Base-by-base conservation (phyloP, 2,329 filamentous ascomycete species). In the Mycosphaerella sp. region DNA sequence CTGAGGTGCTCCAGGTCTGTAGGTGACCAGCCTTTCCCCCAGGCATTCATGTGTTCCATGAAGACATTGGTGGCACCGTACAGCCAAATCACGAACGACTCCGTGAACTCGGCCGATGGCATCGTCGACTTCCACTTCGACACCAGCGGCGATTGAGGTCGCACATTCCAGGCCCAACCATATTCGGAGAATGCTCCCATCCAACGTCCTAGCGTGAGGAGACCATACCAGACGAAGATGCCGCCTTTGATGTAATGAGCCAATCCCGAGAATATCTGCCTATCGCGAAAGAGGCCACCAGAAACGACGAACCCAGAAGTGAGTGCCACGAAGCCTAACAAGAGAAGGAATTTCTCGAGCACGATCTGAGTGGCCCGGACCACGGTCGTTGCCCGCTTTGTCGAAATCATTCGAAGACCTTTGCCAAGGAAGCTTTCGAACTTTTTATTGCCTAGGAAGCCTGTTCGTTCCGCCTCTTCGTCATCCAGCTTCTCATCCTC, bases 171-270 rank as follows among this genome's bases (percentile, higher is more conserved):
- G 0, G 90, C 89, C 92, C 92, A 97, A 61, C 92, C 92, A 53
- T 92, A 80, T 56, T 95, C 88, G 54, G 87, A 84, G 69, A 95
- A 97, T 69, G 87, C 87, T 26, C 92, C 92, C 66, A 90, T 83
- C 86, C 89, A 96, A 53, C 92, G 85, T 31, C 89, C 90, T 3
- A 97, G 78, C 0, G 89, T 95, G 56, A 96, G 74, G 17, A 95
- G 73, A 7, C 92, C 92, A 59, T 95, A 88, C 84, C 89, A 93
- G 74, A 96, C 89, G 76, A 97, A 97, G 51, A 97, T 86, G 3
- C 88, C 88, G 44, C 92, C 92, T 70, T 97, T 97, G 70, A 96
- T 84, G 75, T 89, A 95, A 68, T 97, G 92, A 6, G 92, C 92
- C 41, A 96, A 77, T 1, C 92, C 89, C 62, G 84, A 91, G 75